Percentiles rank a stretch among this genome's conserved stretches.
These are phyloP conservation scores for Choanephora cucurbitarum DNA, from an alignment of 371 early-diverging fungal genomes.

Conservation along the genomic window DNA sequence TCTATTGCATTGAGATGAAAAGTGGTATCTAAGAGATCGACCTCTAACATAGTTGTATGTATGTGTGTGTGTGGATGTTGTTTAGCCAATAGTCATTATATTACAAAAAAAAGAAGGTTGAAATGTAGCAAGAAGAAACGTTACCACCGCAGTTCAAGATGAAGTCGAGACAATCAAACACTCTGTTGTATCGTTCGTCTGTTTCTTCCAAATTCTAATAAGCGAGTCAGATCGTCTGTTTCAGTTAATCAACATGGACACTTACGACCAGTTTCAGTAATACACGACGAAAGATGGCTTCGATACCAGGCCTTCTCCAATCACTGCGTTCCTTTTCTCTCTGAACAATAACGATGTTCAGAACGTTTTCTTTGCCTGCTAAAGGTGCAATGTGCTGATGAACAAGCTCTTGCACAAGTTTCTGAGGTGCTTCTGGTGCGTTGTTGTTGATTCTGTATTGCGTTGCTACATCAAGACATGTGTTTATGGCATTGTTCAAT, in stretches of 20 bases:
- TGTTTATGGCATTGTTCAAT: slow-evolving; percentile 14
- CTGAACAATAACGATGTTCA: slow-evolving; percentile 15
- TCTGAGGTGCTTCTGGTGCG: slow-evolving; percentile 6
- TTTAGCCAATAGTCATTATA: too few species aligned
- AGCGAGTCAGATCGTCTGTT: neutral
- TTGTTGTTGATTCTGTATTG: slow-evolving; percentile 8
- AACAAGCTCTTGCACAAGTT: slow-evolving; percentile 21
- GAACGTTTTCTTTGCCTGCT: slow-evolving; percentile 23
- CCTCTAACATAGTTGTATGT: too few species aligned
- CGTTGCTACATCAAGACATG: slow-evolving; percentile 11
- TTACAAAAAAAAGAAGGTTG: too few species aligned
- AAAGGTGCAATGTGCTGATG: slow-evolving; percentile 24
- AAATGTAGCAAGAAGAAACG: too few species aligned
- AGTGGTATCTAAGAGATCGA: slow-evolving; percentile 47
- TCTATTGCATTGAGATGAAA: slow-evolving; percentile 61
- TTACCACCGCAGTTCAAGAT: slow-evolving; percentile 35
- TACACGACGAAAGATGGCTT: slow-evolving; percentile 34
- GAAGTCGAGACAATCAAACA: slow-evolving; percentile 43
- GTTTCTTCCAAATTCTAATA: slow-evolving; percentile 17
- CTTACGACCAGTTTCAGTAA: slow-evolving; percentile 36
- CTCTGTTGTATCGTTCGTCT: slow-evolving; percentile 23
- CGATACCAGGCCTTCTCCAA: slow-evolving; percentile 47
- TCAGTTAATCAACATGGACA: neutral
- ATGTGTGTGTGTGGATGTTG: too few species aligned
- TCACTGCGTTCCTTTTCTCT: slow-evolving; percentile 26